Evolutionary conservation across 495 filamentous ascomycete genomes (phyloP).

Genomic region (Paragyromitra xinjiangensis): DNA sequence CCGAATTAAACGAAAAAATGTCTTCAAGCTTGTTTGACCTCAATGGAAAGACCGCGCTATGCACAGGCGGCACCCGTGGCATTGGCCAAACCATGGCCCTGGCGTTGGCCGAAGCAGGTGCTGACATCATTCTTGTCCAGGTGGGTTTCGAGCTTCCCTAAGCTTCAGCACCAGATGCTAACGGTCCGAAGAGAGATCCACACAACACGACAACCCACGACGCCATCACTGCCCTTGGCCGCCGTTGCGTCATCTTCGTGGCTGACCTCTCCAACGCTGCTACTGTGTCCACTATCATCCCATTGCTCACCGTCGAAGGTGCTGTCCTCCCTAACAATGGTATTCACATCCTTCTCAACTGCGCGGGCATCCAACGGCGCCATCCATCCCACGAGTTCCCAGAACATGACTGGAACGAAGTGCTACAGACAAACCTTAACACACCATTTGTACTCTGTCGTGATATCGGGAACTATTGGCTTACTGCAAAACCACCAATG

Average conservation of each 20-base stretch:
- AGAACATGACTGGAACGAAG: constrained; percentile 81
- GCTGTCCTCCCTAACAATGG: constrained; percentile 45
- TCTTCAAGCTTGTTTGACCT: constrained; percentile 63
- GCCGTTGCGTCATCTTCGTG: constrained; percentile 73
- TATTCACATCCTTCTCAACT: constrained; percentile 79
- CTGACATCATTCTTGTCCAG: constrained; percentile 79
- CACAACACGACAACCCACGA: constrained; percentile 71
- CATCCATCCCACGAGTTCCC: constrained; percentile 82
- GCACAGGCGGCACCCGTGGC: constrained; percentile 88
- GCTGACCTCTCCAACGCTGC: constrained; percentile 73
- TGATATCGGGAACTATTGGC: constrained; percentile 85
- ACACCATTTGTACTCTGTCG: constrained; percentile 84
- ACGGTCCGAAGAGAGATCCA: constrained; percentile 67
- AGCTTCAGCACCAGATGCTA: neutral
- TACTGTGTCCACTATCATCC: constrained; percentile 70
- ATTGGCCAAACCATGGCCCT: constrained; percentile 87
- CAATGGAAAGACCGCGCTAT: constrained; percentile 76
- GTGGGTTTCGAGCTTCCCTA: constrained; percentile 58
- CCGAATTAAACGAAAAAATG: constrained; percentile 31
- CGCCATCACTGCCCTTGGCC: constrained; percentile 70
- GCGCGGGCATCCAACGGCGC: constrained; percentile 83
- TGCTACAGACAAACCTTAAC: constrained; percentile 85
- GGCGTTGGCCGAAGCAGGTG: constrained; percentile 82
- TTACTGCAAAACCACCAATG: constrained; percentile 60
- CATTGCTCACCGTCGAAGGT: constrained; percentile 68